Evolutionary conservation across 2,329 filamentous ascomycete species (phyloP), one percentile per base, ranked within the genome.

Genomic region (Chlorencoelia australis): DNA sequence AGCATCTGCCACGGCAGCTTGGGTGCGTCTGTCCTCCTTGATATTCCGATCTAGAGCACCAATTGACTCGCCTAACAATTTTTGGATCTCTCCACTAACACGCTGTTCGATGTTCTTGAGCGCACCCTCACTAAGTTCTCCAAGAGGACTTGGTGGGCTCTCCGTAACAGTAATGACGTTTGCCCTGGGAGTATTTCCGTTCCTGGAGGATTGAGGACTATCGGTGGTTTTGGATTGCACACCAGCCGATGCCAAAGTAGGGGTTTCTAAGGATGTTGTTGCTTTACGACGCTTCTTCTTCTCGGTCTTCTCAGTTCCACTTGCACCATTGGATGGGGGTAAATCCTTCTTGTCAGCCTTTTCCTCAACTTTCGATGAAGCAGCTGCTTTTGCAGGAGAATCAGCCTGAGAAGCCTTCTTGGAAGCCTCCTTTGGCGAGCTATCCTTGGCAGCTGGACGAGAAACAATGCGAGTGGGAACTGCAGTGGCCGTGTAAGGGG

Each of bases 231-330:
- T 43, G 27, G 50, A 55, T 42, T 50, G 54, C 13, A 44, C 37
- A 44, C 48, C 44, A 43, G 47, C 35, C 19, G 44, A 26, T 17
- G 40, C 29, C 25, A 39, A 20, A 30, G 41, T 35, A 27, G 40
- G 30, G 28, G 39, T 27, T 30, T 42, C 44, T 8, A 39, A 40
- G 35, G 61, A 58, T 5, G 59, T 57, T 39, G 65, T 66, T 41
- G 69, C 72, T 67, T 86, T 89, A 67, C 85, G 72, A 54, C 73
- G 84, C 64, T 79, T 82, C 25, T 72, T 75, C 53, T 71, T 71
- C 50, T 85, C 81, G 1, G 62, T 50, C 60, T 76, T 81, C 44
- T 82, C 78, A 1, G 61, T 46, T 17, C 49, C 47, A 26, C 40
- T 51, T 8, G 48, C 33, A 35, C 47, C 27, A 11, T 47, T 47